Conservation (phyloP, 352 stramenopile species). For the Phytophthora megakarya region DNA sequence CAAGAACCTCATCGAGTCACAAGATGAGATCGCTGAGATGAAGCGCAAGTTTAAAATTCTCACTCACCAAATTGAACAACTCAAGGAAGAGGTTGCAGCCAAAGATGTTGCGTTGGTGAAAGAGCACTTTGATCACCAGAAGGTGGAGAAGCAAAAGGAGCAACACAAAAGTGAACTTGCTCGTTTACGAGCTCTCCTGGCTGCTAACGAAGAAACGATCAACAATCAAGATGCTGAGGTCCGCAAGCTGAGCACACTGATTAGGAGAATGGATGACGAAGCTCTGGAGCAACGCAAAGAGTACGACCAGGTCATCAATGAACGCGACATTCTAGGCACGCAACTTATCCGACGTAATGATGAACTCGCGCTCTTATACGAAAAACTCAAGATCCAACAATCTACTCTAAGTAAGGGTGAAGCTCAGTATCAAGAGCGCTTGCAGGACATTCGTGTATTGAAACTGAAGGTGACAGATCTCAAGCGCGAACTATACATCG, state of each 20-base stretch:
- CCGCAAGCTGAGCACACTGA: constrained; percentile 91
- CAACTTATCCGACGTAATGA: constrained; percentile 97
- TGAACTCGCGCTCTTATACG: constrained; percentile 96
- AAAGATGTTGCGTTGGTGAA: constrained; percentile 97
- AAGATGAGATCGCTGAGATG: constrained; percentile 96
- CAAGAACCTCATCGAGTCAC: constrained; percentile 96
- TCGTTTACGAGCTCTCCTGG: constrained; percentile 85
- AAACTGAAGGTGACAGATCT: constrained; percentile 96
- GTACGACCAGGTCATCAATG: constrained; percentile 96
- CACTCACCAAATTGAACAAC: constrained; percentile 95
- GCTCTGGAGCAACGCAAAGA: constrained; percentile 94
- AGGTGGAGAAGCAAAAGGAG: constrained; percentile 95
- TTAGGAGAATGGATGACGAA: constrained; percentile 94
- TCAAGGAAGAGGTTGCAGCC: constrained; percentile 95
- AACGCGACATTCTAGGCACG: constrained; percentile 96
- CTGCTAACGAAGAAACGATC: constrained; percentile 92
- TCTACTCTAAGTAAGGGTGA: constrained; percentile 93
- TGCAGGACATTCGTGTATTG: constrained; percentile 95
- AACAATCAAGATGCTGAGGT: constrained; percentile 95
- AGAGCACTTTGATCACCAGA: constrained; percentile 95
- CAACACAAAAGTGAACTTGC: constrained; percentile 94
- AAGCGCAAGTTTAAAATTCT: constrained; percentile 98
- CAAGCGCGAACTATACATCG: constrained; percentile 91
- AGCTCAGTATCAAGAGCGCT: constrained; percentile 91
- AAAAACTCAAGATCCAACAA: constrained; percentile 98